Evolutionary conservation across 176 grass and related monocot genomes (phyloP), one percentile per base, ranked within the genome.

Genomic region (Guadua angustifolia): DNA sequence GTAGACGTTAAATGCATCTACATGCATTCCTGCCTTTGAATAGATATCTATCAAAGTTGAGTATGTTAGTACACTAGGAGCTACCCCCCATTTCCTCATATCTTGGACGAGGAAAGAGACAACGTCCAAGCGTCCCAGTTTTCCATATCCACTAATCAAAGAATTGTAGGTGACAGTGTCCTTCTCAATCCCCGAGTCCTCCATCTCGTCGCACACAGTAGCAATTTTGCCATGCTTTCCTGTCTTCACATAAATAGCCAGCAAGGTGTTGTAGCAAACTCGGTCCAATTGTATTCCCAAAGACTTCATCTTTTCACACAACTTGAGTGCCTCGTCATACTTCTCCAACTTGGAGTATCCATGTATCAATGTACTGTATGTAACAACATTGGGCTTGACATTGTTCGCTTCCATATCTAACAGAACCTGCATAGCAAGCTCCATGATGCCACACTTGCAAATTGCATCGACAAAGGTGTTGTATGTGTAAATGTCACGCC

Each of bases 91-190:
- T 26, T 85, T 88, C 88, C 91, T 90, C 96, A 99, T 99, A 81
- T 99, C 93, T 84, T 99, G 93, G 71, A 99, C 87, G 29, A 99
- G 92, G 74, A 86, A 90, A 78, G 91, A 81, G 9, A 99, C 93
- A 43, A 92, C 85, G 21, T 95, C 89, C 38, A 99, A 90, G 67
- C 88, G 80, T 0, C 93, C 96, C 89, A 95, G 93, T 89, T 99
- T 99, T 49, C 96, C 96, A 53, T 99, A 95, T 24, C 96, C 96
- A 88, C 92, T 95, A 65, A 99, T 99, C 63, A 99, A 77, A 64
- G 91, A 99, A 86, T 99, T 99, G 88, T 99, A 99, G 51, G 96
- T 95, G 52, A 99, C 96, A 17, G 92, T 95, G 82, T 99, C 96
- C 71, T 99, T 99, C 10, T 91, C 87, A 70, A 99, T 92, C 78